phyloP scores from a whole-genome alignment of 768 basidiomycete genomes.

The Paxillus rubicundulus region DNA sequence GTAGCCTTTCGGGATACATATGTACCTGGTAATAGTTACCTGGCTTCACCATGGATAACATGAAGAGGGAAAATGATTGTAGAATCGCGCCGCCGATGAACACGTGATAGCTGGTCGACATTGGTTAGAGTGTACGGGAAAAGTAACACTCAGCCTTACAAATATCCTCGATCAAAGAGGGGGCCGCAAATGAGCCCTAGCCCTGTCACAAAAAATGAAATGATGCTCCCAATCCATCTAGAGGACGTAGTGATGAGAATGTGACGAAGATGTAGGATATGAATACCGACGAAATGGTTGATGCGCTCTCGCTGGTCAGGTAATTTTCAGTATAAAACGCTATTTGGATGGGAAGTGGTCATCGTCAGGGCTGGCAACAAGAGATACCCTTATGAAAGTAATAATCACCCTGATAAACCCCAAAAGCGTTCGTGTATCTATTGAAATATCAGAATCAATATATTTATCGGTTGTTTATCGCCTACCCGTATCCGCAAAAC shows the following conservation, averaged over 20 bases:
- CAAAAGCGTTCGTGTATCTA: slow-evolving; percentile 22
- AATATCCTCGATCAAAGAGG: slow-evolving; percentile 53
- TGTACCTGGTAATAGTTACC: slow-evolving; percentile 36
- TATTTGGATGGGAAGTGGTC: background rate
- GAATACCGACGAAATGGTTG: slow-evolving; percentile 7
- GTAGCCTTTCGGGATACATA: too few species aligned
- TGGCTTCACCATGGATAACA: slow-evolving; percentile 36
- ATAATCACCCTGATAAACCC: slow-evolving; percentile 27
- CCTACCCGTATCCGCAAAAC: slow-evolving; percentile 28
- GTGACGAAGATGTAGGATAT: too few species aligned
- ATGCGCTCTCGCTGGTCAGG: slow-evolving; percentile 20
- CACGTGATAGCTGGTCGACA: slow-evolving; percentile 1
- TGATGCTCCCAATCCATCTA: slow-evolving; percentile 48
- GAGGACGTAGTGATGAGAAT: too few species aligned
- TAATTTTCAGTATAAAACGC: slow-evolving; percentile 22
- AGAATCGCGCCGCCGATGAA: slow-evolving; percentile 25
- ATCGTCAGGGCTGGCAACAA: background rate
- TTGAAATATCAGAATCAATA: background rate
- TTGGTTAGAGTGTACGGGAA: too few species aligned
- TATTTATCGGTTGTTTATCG: accelerated
- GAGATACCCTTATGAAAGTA: background rate
- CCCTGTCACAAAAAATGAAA: slow-evolving; percentile 38
- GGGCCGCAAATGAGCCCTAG: slow-evolving; percentile 42
- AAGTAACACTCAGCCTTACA: slow-evolving; percentile 24
- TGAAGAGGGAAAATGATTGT: slow-evolving; percentile 33